These are phyloP conservation scores for Boletus subcaerulescens DNA, from an alignment of 768 basidiomycete species.

Conservation along the genomic window DNA sequence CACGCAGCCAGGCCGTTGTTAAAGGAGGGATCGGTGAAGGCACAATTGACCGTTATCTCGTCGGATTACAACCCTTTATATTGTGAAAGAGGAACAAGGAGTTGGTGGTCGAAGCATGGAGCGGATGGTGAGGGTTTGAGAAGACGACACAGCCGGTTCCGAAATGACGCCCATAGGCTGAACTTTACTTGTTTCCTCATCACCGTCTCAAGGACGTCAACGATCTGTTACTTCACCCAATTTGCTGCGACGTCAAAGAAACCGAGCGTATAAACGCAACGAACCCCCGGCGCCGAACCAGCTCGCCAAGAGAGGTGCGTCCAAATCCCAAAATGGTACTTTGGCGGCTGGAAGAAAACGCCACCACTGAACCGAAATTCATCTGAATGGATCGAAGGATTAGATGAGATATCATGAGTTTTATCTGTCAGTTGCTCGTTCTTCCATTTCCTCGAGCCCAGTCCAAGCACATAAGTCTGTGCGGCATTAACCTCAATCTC, in stretches of 20 bases:
- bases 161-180: too few relatives aligned
- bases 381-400: background rate
- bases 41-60: background rate
- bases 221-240: background rate
- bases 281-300: conserved; percentile 3
- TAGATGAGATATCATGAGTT: background rate
- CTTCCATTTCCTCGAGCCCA: background rate
- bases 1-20: background rate
- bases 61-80: background rate
- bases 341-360: background rate
- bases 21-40: background rate
- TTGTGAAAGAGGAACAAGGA: background rate
- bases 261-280: background rate
- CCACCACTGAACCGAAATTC: background rate
- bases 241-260: background rate
- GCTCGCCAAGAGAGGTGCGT: background rate
- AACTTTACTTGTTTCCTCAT: background rate
- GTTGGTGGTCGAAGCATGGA: background rate
- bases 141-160: too few relatives aligned
- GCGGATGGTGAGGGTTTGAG: too few relatives aligned
- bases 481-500: background rate
- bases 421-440: background rate
- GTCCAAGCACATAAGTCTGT: background rate
- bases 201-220: background rate
- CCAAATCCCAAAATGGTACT: conserved; percentile 1